phyloP scores from a whole-genome alignment of 1,139 yeast genomes.

The Suhomyces coccinellae region DNA sequence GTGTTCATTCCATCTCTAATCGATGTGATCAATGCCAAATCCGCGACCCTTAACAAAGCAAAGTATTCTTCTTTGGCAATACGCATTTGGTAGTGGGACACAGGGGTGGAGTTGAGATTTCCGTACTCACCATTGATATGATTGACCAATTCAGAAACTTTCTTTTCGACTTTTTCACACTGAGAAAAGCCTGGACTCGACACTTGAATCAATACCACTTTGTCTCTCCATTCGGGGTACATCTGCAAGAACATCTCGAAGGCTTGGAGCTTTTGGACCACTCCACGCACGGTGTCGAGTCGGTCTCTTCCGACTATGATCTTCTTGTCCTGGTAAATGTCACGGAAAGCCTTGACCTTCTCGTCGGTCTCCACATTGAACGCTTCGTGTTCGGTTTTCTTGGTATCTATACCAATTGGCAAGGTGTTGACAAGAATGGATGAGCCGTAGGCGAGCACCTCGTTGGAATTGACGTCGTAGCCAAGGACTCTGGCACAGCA shows the following conservation, averaged over 20 bases:
- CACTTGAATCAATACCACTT: conserved; percentile 88
- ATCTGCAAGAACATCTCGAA: conserved; percentile 78
- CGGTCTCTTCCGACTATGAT: conserved; percentile 84
- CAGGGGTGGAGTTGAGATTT: conserved; percentile 74
- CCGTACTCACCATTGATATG: conserved; percentile 86
- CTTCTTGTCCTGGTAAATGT: conserved; percentile 70
- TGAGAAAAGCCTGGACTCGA: conserved; percentile 73
- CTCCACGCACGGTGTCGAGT: conserved; percentile 78
- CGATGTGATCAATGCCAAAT: conserved; percentile 83
- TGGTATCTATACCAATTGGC: conserved; percentile 85
- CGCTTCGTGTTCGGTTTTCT: conserved; percentile 60
- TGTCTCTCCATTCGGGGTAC: conserved; percentile 90
- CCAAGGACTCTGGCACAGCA: conserved; percentile 85
- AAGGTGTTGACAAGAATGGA: conserved; percentile 69
- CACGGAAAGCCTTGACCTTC: conserved; percentile 53
- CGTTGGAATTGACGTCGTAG: conserved; percentile 56
- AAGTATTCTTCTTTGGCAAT: conserved; percentile 86
- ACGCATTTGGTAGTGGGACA: conserved; percentile 88
- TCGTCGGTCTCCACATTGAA: conserved; percentile 38
- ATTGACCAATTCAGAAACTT: conserved; percentile 75
- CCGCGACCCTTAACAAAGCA: conserved; percentile 86
- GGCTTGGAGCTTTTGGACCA: conserved; percentile 77
- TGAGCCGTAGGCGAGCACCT: conserved; percentile 75
- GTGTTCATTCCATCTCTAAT: conserved; percentile 97
- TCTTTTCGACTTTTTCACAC: conserved; percentile 64